Conservation (phyloP, 2,329 filamentous ascomycete genomes). For the Apiospora rasikravindrae region DNA sequence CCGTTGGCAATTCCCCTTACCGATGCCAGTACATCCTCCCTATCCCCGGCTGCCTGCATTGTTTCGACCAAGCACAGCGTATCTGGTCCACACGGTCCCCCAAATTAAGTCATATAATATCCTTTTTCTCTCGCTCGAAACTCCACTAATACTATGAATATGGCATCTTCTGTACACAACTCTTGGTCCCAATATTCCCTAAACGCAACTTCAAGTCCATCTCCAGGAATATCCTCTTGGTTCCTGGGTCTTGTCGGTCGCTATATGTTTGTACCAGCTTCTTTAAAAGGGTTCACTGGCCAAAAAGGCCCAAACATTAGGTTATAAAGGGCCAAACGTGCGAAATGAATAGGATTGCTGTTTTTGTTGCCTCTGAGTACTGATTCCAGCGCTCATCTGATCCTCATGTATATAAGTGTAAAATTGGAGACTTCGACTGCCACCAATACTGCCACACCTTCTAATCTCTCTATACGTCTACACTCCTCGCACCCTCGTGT, state of each 20-base stretch:
- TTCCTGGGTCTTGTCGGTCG: neutral
- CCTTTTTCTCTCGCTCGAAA: too few species aligned
- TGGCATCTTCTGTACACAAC: neutral
- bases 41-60: too few species aligned
- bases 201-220: neutral
- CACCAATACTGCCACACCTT: neutral
- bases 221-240: neutral
- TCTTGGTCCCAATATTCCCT: neutral
- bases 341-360: neutral
- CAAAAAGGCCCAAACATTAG: neutral
- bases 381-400: neutral
- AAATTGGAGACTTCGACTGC: neutral
- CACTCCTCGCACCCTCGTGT: slow-evolving; percentile 16
- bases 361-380: neutral
- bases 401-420: neutral
- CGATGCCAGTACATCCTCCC: too few species aligned
- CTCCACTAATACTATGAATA: too few species aligned
- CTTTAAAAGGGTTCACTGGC: neutral
- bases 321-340: neutral
- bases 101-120: too few species aligned
- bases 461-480: neutral
- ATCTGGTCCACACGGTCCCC: too few species aligned
- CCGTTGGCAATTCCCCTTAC: too few species aligned
- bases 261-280: neutral
- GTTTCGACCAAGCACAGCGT: too few species aligned